Percentiles rank a stretch among this genome's conserved stretches.
These are phyloP conservation scores for Parasitella parasitica DNA, from an alignment of 371 early-diverging fungal species.

Conservation along the genomic window DNA sequence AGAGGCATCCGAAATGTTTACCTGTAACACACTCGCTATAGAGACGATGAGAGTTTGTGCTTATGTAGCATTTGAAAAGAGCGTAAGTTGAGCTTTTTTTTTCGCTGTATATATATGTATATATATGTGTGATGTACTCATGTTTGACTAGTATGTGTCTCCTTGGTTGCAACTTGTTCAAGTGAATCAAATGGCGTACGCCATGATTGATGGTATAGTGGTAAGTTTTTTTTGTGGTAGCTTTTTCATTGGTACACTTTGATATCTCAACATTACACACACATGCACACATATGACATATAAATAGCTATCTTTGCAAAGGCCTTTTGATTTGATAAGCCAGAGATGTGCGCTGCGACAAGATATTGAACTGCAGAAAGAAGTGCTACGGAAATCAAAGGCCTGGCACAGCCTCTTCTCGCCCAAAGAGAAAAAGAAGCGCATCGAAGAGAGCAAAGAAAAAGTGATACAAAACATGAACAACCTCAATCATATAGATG, in stretches of 20 bases:
- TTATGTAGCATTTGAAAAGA: conserved; percentile 6
- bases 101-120: neutral
- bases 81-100: conserved; percentile 4
- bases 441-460: conserved; percentile 28
- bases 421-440: conserved; percentile 26
- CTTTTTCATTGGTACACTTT: neutral
- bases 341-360: conserved; percentile 18
- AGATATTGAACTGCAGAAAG: conserved; percentile 36
- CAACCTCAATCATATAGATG: conserved; percentile 31
- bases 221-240: conserved; percentile 18
- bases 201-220: conserved; percentile 33
- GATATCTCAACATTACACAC: neutral
- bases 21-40: neutral
- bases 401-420: conserved; percentile 38
- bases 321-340: conserved; percentile 30
- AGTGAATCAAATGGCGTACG: conserved; percentile 20
- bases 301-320: conserved; percentile 35
- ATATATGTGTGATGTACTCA: neutral
- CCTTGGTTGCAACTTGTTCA: conserved; percentile 16
- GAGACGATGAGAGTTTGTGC: conserved; percentile 21
- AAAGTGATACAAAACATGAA: conserved; percentile 38
- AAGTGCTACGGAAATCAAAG: conserved; percentile 24
- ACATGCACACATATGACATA: too few relatives aligned
- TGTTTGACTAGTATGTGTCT: conserved; percentile 8
- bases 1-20: neutral